Base-by-base conservation (phyloP, 2,329 filamentous ascomycete species). In the Aspergillus pseudoterreus region DNA sequence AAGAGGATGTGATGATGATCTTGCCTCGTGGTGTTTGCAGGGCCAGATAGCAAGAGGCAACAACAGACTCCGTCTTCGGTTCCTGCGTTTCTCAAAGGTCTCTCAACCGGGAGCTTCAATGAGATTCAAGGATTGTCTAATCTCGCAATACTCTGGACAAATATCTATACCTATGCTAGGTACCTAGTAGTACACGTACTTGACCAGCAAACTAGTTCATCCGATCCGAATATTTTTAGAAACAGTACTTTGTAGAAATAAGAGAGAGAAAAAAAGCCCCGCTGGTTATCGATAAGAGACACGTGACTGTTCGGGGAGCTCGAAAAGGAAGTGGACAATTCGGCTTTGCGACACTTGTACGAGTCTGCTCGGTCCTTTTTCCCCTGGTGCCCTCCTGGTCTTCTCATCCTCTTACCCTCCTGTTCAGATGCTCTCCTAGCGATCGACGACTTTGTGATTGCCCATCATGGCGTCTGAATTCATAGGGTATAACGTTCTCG, bases 401-500 rank as follows among this genome's bases (percentile, higher is more conserved):
- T 39, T 41, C 41, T 36, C 15, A 8, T 39, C 33, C 35, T 24
- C 12, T 35, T 39, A 32, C 27, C 32, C 50, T 58, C 54, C 17
- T 50, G 24, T 19, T 36, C 21, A 39, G 36, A 43, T 33, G 27
- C 41, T 55, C 44, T 15, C 22, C 21, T 17, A 17, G 17, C 10
- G 27, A 39, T 47, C 27, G 41, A 14, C 39, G n/a, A 36, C 21
- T 39, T 19, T 10, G 6, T 43, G n/a, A 43, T 24, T 49, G 32
- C n/a, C 56, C 57, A 72, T 53, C 60, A 88, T 88, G 85, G 83
- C 85, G 45, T 78, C 79, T 53, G 78, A 84, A 64, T 90, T 92
- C 68, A 83, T 90, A 63, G 89, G 89, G 55, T 81, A 89, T 69
- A 84, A 86, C 54, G 89, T 94, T 72, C 75, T 84, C 54, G 85